Conservation (phyloP, 129 eudicot species). For the Flaveria ramosissima region DNA sequence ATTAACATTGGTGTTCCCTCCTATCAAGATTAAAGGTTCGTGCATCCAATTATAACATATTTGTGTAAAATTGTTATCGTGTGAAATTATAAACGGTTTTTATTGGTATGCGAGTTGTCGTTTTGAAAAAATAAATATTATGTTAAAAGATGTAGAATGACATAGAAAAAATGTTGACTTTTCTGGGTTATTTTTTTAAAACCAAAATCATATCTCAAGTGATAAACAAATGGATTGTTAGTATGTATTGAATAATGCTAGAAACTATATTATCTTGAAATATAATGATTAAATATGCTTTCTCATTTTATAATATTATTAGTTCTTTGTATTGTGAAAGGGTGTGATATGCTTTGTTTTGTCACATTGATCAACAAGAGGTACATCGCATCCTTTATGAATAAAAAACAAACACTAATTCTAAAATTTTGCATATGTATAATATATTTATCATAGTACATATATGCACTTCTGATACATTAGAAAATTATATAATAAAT, state of each 20-base stretch:
- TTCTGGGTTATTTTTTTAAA: conserved; percentile 16
- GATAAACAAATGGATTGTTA: conserved; percentile 20
- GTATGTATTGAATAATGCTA: conserved; percentile 5
- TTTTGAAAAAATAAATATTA: too few relatives aligned
- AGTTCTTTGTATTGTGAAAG: conserved; percentile 13
- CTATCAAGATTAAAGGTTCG: too few relatives aligned
- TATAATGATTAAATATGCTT: conserved; percentile 4
- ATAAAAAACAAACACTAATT: neutral
- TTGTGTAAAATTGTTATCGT: too few relatives aligned
- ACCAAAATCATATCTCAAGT: conserved; percentile 22
- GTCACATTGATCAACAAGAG: conserved; percentile 26
- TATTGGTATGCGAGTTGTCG: too few relatives aligned
- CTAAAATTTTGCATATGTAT: neutral
- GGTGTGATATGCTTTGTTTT: conserved; percentile 25
- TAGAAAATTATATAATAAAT: neutral
- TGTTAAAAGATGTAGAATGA: neutral
- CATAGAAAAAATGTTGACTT: conserved; percentile 34
- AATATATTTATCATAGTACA: neutral
- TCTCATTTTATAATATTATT: conserved; percentile 7
- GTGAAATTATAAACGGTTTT: too few relatives aligned
- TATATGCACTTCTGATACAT: neutral
- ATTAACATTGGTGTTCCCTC: neutral
- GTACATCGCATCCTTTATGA: conserved; percentile 14
- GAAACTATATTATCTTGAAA: conserved; percentile 23
- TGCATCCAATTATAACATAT: too few relatives aligned